phyloP scores from a whole-genome alignment of 768 basidiomycete genomes.

The Rhodotorula paludigena region DNA sequence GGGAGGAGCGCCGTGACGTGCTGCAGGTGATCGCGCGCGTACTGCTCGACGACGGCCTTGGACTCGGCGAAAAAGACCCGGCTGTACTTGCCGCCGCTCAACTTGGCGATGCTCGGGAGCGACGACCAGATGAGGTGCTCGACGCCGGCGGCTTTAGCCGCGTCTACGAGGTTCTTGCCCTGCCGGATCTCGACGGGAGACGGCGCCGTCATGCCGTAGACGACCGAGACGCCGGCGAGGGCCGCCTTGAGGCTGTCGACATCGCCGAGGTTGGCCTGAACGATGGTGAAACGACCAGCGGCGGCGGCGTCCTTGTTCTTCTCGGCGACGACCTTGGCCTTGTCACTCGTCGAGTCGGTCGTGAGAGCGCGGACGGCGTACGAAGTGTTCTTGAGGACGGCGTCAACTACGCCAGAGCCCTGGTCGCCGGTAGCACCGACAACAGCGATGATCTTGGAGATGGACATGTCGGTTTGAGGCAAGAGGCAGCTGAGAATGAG shows the following conservation, averaged over 20 bases:
- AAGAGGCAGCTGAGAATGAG: neutral
- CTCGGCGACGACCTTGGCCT: neutral
- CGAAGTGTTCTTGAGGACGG: neutral
- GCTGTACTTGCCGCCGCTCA: constrained; percentile 16
- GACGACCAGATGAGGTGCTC: constrained; percentile 37
- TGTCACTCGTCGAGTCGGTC: neutral
- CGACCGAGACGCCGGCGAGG: neutral
- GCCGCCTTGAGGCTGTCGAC: constrained; percentile 2
- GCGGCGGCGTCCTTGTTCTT: no score
- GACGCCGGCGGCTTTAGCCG: constrained; percentile 11
- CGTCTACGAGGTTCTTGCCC: constrained; percentile 10
- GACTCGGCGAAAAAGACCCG: constrained; percentile 20
- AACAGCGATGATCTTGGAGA: neutral
- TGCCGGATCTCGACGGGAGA: neutral
- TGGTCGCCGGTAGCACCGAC: constrained; percentile 4
- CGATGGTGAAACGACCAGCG: neutral
- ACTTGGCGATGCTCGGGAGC: constrained; percentile 6
- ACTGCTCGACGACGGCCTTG: constrained; percentile 5
- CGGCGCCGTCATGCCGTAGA: neutral
- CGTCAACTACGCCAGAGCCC: neutral
- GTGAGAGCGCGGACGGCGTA: neutral
- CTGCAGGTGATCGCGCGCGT: neutral
- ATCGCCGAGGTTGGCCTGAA: neutral
- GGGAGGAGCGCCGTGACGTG: constrained; percentile 9
- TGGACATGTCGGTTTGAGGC: no score